A percentile compares a stretch with the other conserved stretches of the same genome.
Conservation (phyloP, 495 filamentous ascomycete species). For the Astrothelium macrocarpum region DNA sequence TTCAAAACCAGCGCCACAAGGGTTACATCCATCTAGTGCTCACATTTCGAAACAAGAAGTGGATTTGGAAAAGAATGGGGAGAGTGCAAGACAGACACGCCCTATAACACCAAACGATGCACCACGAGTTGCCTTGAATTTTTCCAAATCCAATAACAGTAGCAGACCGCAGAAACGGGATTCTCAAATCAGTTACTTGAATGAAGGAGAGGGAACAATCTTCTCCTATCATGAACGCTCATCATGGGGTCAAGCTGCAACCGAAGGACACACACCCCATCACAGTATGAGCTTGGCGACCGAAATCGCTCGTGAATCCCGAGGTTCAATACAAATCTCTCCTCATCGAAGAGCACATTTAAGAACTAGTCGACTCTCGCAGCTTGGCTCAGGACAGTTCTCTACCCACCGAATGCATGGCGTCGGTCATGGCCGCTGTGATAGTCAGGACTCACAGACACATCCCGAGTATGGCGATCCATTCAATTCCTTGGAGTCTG, state of each 20-base stretch:
- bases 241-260: conserved; percentile 3
- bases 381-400: neutral
- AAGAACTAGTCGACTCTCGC: neutral
- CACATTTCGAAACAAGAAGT: neutral
- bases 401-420: neutral
- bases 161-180: neutral
- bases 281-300: neutral
- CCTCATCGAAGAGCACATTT: neutral
- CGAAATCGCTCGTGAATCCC: neutral
- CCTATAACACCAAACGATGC: neutral
- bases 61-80: neutral
- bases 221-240: neutral
- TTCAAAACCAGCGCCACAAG: neutral
- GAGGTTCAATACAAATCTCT: neutral
- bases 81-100: neutral
- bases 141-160: neutral
- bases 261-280: neutral
- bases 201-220: conserved; percentile 1
- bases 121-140: neutral
- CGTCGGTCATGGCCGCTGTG: neutral
- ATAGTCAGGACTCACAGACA: neutral
- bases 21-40: neutral
- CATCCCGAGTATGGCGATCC: neutral
- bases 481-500: neutral
- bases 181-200: neutral